Evolutionary conservation across 768 basidiomycete genomes (phyloP), one percentile per base, ranked within the genome.

Genomic region (Lactifluus echinatus): DNA sequence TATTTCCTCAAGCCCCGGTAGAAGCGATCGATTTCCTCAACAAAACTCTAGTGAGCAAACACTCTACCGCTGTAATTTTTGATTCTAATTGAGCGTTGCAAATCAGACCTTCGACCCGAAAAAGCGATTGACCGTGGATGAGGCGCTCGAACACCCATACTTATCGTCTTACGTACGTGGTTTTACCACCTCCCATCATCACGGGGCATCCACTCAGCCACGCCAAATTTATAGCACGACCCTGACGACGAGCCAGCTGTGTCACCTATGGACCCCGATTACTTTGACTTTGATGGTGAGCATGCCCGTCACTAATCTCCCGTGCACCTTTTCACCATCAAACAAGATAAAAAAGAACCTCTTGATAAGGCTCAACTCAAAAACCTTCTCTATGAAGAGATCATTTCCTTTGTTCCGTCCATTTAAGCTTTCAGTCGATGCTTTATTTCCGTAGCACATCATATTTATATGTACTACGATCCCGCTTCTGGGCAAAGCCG

Each of bases 271-370:
- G 85, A 84, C 66, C 82, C 90, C 0, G 79, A 81, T 44, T 96
- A 93, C 72, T 96, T 96, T 70, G 87, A 92, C 64, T 95, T 94
- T 66, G 93, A 96, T 69, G 74, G 83, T 87, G 66, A 70, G 84
- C 71, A 21, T 8, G 40, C 37, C 39, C 33, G 47, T 46, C 42
- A 36, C 44, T 44, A n/a, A 34, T 21, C 15, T 34, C 15, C 24
- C 26, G 39, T 37, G 31, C 49, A 50, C 24, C 12, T 12, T 53
- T 50, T 28, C 42, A 56, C 39, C 64, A 56, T 31, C 58, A 4
- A 48, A 51, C 52, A 3, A 84, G 79, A 82, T 58, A 78, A 82
- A 67, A 85, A 89, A 71, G 87, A 89, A 34, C 79, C 84, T 52
- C 79, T 93, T 61, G 84, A 79, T 58, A 83, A 87, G 64, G 82